Base-by-base conservation (phyloP, 2,329 filamentous ascomycete species). In the Ceratocystiopsis brevicomis region DNA sequence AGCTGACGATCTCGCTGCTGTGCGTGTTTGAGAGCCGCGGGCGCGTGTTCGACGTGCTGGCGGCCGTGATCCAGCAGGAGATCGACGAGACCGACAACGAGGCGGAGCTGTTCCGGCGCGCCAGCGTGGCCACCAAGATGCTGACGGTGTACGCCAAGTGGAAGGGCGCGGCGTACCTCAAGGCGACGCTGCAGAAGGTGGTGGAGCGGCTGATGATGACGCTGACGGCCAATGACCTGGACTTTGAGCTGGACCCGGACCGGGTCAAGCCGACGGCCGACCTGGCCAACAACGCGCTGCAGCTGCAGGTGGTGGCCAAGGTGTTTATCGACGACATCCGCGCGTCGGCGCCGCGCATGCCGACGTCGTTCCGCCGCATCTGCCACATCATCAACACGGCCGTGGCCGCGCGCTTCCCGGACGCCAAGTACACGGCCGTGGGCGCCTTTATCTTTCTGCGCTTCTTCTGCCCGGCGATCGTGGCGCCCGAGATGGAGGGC, bases 321-420 rank as follows among this genome's bases (percentile, higher is more conserved):
- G 75, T 80, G 6, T 81, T 81, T 51, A 79, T 81, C 44, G 76
- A 80, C 43, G 75, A 79, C 50, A 81, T 81, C 17, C 77, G 74
- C 49, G 69, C 69, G 40, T 81, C 76, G 2, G 66, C 71, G 5
- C 56, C 65, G 11, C 71, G 64, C 50, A 78, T 80, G 36, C 78
- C 78, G 1, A 54, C 68, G 5, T 69, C 73, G 9, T 81, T 81
- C 54, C 66, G 74, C 45, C 77, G 68, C 51, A 80, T 81, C 37
- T 81, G 77, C 56, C 73, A 65, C 51, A 79, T 79, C 46, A 81
- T 81, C 49, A 75, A 72, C 13, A 61, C 68, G 15, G 68, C 73
- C n/a, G 76, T 81, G 1, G 67, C 74, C 53, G 65, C 65, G 25
- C 67, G 71, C 32, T 81, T 81, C 51, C 73, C 71, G 0, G 76